Evolutionary conservation across 768 basidiomycete species (phyloP).

Genomic region (Amanita muscaria): DNA sequence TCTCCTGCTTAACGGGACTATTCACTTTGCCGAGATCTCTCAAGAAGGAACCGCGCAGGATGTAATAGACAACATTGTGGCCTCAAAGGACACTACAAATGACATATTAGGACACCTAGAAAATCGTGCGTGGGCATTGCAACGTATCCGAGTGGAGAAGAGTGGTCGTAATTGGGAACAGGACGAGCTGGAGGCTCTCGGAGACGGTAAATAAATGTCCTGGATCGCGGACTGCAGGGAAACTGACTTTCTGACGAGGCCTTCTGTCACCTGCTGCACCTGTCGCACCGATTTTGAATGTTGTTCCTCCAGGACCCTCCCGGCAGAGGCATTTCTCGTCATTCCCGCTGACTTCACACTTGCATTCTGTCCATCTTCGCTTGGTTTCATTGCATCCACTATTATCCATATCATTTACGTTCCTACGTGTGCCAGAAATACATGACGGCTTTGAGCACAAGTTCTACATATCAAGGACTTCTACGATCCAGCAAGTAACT

Average conservation of each 20-base stretch:
- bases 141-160: conserved; percentile 49
- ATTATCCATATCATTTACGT: conserved; percentile 43
- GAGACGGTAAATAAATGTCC: conserved; percentile 41
- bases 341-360: conserved; percentile 59
- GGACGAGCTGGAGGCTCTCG: conserved; percentile 54
- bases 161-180: conserved; percentile 64
- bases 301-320: conserved; percentile 24
- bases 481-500: conserved; percentile 48
- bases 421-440: conserved; percentile 68
- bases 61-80: conserved; percentile 44
- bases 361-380: conserved; percentile 58
- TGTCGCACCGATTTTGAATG: conserved; percentile 46
- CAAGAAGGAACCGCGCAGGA: conserved; percentile 48
- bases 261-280: conserved; percentile 34
- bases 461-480: conserved; percentile 51
- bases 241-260: conserved; percentile 27
- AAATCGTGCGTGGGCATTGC: conserved; percentile 61
- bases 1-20: conserved; percentile 45
- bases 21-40: conserved; percentile 54
- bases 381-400: conserved; percentile 62
- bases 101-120: conserved; percentile 51
- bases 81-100: conserved; percentile 37
- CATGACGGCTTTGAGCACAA: conserved; percentile 64
- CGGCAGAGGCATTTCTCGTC: conserved; percentile 54
- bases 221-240: neutral